phyloP scores from a whole-genome alignment of 202 grass and related monocot genomes.

The Dendrocalamus latiflorus region DNA sequence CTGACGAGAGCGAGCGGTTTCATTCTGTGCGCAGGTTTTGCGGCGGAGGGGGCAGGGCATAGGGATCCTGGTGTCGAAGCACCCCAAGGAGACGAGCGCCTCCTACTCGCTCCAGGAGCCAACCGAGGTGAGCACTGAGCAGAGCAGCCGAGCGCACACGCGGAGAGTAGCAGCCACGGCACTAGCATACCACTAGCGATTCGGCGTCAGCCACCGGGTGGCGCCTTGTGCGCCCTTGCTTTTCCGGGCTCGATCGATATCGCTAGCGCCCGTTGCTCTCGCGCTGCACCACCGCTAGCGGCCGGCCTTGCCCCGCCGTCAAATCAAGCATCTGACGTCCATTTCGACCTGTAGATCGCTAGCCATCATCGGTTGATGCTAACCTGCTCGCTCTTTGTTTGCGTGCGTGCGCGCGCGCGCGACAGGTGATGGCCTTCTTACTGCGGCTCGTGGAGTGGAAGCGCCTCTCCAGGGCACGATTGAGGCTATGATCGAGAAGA shows the following conservation, averaged over 20 bases:
- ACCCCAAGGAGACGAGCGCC: conserved; percentile 81
- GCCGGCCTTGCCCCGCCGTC: background rate
- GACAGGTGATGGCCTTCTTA: conserved; percentile 87
- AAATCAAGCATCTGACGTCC: background rate
- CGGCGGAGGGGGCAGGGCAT: conserved; percentile 63
- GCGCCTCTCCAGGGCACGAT: conserved; percentile 23
- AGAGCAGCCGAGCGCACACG: background rate
- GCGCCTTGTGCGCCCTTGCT: background rate
- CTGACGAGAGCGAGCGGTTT: background rate
- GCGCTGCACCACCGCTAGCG: background rate
- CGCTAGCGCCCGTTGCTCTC: background rate
- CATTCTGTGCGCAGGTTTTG: conserved; percentile 24
- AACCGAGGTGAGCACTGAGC: conserved; percentile 51
- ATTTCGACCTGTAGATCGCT: background rate
- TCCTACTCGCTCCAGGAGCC: conserved; percentile 77
- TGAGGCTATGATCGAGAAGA: background rate
- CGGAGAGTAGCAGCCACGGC: background rate
- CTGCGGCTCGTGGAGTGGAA: conserved; percentile 83
- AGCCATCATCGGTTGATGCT: background rate
- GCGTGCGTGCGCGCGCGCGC: too few relatives aligned
- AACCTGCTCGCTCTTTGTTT: background rate
- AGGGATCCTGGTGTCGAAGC: conserved; percentile 84
- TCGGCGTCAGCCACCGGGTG: background rate
- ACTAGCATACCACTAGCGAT: background rate
- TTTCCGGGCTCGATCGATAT: background rate